Evolutionary conservation across 2,329 filamentous ascomycete species (phyloP), one percentile per base, ranked within the genome.

Genomic region (Hypoxylon sp.): DNA sequence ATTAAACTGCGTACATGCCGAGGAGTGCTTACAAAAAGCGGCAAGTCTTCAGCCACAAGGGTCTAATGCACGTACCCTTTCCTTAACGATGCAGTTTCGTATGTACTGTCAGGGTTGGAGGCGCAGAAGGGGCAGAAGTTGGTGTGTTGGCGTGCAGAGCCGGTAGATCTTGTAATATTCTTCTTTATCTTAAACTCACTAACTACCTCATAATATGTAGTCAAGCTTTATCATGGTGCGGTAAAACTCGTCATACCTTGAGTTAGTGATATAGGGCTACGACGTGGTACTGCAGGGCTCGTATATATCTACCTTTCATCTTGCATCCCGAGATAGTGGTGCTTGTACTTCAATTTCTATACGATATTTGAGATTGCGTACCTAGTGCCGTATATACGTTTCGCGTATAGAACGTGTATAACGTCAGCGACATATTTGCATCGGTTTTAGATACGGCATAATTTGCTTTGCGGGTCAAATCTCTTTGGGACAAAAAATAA

Each of bases 21-120:
- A 53, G 32, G 43, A 43, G 10, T 52, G 57, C 50, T 65, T 60
- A 65, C 56, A 60, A 60, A 60, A 45, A 41, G 36, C 32, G 38
- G 49, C 14, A 25, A 21, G 32, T 5, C n/a, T 41, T 23, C 17
- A 41, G 57, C 57, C 57, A 51, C 55, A 13, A 52, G 48, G 25
- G 28, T 50, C 25, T 17, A 49, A 34, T 28, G 49, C 38, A 17
- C 49, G 38, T 14, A 28, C 34, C 11, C 43, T 23, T 19, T 19
- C 21, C 36, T 41, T 55, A 13, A 41, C 21, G 17, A 14, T 14
- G 30, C 19, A 34, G 49, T 13, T 52, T 36, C 11, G 38, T 21
- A 43, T 43, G 38, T 43, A 43, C 14, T 11, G 38, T 43, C 17
- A 43, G 7, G 45, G 45, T 36, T 32, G 19, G 45, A 43, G 13